Evolutionary conservation across 2,329 filamentous ascomycete species (phyloP).

Genomic region (Fusarium citri): DNA sequence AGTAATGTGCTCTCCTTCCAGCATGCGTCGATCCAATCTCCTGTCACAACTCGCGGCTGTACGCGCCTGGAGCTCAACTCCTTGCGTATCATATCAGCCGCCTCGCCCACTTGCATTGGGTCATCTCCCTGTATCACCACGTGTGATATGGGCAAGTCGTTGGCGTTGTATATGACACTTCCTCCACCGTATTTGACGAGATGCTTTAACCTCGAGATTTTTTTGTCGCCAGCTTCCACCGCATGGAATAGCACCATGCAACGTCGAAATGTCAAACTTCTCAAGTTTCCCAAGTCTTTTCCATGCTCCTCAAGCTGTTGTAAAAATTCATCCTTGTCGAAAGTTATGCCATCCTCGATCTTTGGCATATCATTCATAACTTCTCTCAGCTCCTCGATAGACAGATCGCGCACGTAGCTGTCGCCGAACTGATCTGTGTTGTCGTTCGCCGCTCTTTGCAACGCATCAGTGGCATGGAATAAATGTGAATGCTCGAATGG

Average conservation of each 20-base stretch:
- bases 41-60: conserved; percentile 76
- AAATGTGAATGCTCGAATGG: conserved; percentile 73
- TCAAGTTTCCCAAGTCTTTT: conserved; percentile 61
- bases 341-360: conserved; percentile 54
- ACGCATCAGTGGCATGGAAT: conserved; percentile 72
- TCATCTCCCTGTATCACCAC: conserved; percentile 66
- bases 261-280: conserved; percentile 64
- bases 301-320: conserved; percentile 67
- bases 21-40: conserved; percentile 80
- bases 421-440: conserved; percentile 85
- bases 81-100: conserved; percentile 59
- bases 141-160: conserved; percentile 74
- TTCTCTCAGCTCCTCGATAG: conserved; percentile 69
- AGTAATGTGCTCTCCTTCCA: conserved; percentile 83
- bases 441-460: conserved; percentile 64
- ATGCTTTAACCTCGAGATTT: conserved; percentile 61
- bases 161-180: conserved; percentile 60
- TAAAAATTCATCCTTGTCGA: conserved; percentile 61
- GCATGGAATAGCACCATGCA: conserved; percentile 57
- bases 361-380: conserved; percentile 64
- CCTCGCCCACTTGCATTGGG: conserved; percentile 52
- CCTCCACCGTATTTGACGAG: conserved; percentile 79
- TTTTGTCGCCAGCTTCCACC: conserved; percentile 47
- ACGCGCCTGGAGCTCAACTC: conserved; percentile 58
- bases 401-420: conserved; percentile 80